Base-by-base conservation (phyloP, 805 yeast species). In the Lipomyces anomalus region DNA sequence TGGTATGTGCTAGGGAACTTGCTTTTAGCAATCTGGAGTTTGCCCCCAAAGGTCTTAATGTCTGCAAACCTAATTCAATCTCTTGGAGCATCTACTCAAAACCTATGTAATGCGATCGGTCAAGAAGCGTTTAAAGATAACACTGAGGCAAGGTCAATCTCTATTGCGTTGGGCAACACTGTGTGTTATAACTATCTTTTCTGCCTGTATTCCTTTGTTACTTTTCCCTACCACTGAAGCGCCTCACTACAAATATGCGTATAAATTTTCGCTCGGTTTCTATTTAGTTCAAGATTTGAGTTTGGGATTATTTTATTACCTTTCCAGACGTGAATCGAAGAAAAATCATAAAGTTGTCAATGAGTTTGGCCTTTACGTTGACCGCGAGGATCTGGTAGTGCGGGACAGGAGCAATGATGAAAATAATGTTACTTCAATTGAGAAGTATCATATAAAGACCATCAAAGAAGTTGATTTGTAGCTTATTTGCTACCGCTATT, bases 121-220 rank as follows among this genome's bases (percentile, higher is more conserved):
- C 55, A 52, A 11, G 60, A 58, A 28, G 50, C 46, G 1, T 48
- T 42, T 22, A 47, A 48, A 59, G 26, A 63, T 60, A 59, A 61
- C 23, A 58, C 62, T 40, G 66, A 59, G 37, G 49, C 55, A 6
- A 52, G 63, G 32, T 46, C 58, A 34, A 47, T 61, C 43, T 52
- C 56, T 32, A 57, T 61, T 33, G 66, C 61, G 20, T 56, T 63
- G 11, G 66, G 62, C 18, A 62, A 63, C 38, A 59, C 64, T 2
- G 38, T 64, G 35, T 50, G 64, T 1, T 63, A 56, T 43, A 58
- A n/a, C n/a, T n/a, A n/a, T 63, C 4, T 58, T 66, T 32, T 60
- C 59, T 39, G 66, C 70, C n/a, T 65, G 67, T 64, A 36, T 63
- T 20, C 70, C 68, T 33, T 53, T 64, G 6, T 51, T 63, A 17